Base-by-base conservation (phyloP, 805 yeast species). In the Saccharomycopsis schoenii region DNA sequence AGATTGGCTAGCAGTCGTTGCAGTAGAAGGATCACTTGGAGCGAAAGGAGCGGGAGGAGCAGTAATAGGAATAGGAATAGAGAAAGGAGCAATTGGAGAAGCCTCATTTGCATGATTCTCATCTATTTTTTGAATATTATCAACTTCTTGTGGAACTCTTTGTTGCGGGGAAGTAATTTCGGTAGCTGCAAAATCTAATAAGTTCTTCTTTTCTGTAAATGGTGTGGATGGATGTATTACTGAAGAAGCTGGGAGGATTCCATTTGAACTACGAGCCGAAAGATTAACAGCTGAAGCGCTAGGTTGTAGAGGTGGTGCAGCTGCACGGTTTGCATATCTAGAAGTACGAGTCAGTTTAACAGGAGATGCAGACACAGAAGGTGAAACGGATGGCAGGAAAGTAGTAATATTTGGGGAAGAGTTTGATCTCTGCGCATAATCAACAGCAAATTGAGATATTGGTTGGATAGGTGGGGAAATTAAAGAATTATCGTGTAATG, bases 401-500 rank as follows among this genome's bases (percentile, higher is more conserved):
- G 52, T 47, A 12, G 50, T 40, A 29, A 57, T 57, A 11, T 42
- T 34, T 15, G 60, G 60, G n/a, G 60, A 37, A 19, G 60, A 58
- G 15, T 47, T 47, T 47, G 52, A 47, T 47, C 52, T 47, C 21
- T 47, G 52, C 11, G 52, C 52, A 47, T 47, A 47, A 11, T 47
- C 52, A 47, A 24, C 52, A 4, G 34, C 34, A 12, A 47, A 47
- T 21, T 47, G 52, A 19, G 52, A 47, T 11, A 47, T 21, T 47
- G 21, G 52, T 12, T 47, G 24, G 12, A 47, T 3, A 19, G 52
- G 52, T 24, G 52, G 52, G 15, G 52, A 47, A 47, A 47, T 47
- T 47, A 47, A 10, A 21, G 52, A 24, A 21, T 21, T 47, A 21
- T 47, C 52, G 25, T 42, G 52, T 25, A 47, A 24, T 21, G 52